Evolutionary conservation across 1,284 basidiomycete genomes (phyloP).

Genomic region (Tetrapyrgos nigripes): DNA sequence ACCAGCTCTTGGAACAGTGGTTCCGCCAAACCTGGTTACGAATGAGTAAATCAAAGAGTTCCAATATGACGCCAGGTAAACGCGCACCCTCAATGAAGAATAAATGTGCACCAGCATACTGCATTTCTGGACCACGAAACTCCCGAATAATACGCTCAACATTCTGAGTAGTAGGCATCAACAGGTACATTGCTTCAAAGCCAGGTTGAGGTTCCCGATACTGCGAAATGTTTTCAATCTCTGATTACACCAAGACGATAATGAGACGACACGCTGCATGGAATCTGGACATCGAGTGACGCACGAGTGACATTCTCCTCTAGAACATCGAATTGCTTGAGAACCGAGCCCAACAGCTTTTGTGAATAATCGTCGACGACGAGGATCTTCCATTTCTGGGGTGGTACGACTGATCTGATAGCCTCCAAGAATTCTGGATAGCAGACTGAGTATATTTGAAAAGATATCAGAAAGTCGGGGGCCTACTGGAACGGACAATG

Average conservation of each 20-base stretch:
- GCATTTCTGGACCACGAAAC: constrained; percentile 64
- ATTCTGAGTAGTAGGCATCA: constrained; percentile 96
- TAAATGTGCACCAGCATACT: constrained; percentile 89
- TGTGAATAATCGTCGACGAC: constrained; percentile 95
- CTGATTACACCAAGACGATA: constrained; percentile 42
- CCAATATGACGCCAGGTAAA: constrained; percentile 43
- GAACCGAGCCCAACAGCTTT: constrained; percentile 82
- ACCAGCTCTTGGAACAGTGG: constrained; percentile 77
- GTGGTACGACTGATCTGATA: constrained; percentile 82
- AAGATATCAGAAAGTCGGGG: neutral
- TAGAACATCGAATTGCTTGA: constrained; percentile 93
- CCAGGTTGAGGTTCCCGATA: constrained; percentile 79
- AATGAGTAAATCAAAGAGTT: constrained; percentile 28
- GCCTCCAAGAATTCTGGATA: constrained; percentile 77
- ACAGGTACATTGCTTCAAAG: constrained; percentile 91
- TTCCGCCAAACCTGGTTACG: constrained; percentile 69
- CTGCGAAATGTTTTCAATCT: constrained; percentile 80
- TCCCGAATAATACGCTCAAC: constrained; percentile 91
- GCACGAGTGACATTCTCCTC: constrained; percentile 94
- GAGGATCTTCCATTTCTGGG: constrained; percentile 93
- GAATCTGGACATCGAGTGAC: constrained; percentile 53
- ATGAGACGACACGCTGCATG: neutral
- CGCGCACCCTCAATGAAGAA: constrained; percentile 93
- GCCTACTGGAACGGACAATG: constrained; percentile 59
- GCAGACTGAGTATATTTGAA: neutral